These are phyloP conservation scores for Licmophora abbreviata DNA, from an alignment of 108 stramenopile species.

Conservation along the genomic window DNA sequence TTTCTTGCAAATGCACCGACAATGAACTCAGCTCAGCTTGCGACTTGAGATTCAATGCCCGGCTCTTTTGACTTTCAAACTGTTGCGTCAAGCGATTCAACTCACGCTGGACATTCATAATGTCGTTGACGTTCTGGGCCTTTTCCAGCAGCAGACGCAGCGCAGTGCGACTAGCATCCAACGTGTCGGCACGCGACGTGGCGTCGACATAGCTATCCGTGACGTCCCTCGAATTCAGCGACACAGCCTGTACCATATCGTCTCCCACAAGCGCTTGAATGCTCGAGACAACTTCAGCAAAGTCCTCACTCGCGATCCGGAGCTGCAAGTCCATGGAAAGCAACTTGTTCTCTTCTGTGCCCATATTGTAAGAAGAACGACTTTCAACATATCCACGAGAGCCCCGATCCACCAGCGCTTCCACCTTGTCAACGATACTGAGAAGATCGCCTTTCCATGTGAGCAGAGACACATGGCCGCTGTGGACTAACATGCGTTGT, in stretches of 20 bases:
- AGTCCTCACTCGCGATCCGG: conserved; percentile 4
- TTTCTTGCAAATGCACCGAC: neutral
- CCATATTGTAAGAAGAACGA: neutral
- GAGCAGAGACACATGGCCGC: neutral
- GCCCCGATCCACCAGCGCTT: neutral
- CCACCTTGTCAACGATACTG: neutral
- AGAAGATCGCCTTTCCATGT: neutral
- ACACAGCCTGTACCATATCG: conserved; percentile 1
- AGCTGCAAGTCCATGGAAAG: neutral
- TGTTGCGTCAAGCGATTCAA: conserved; percentile 6
- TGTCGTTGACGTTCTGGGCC: conserved; percentile 4
- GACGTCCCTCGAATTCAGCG: conserved; percentile 1
- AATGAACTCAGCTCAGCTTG: conserved; percentile 6
- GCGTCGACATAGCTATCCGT: conserved; percentile 10
- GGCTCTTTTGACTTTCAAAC: conserved; percentile 5
- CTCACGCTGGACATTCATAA: conserved; percentile 9
- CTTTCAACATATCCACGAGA: neutral
- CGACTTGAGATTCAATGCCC: conserved; percentile 1
- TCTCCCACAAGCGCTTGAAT: neutral
- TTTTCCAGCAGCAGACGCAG: neutral
- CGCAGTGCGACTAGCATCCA: conserved; percentile 7
- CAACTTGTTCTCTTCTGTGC: neutral
- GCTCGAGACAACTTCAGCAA: neutral
- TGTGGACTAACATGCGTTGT: conserved; percentile 7
- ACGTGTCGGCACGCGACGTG: conserved; percentile 1